phyloP scores from a whole-genome alignment of 768 basidiomycete species.

The Kwoniella shandongensis region DNA sequence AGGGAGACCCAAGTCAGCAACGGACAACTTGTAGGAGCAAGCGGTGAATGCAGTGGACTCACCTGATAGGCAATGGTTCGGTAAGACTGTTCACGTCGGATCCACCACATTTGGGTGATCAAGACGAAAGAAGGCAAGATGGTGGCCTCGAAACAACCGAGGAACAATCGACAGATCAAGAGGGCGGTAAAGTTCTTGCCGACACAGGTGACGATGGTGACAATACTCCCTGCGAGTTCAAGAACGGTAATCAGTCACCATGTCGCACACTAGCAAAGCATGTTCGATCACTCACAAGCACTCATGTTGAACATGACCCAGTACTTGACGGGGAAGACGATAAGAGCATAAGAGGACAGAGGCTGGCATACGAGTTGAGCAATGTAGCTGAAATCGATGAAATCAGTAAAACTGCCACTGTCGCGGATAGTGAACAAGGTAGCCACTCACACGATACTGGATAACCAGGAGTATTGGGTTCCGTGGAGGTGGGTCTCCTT shows the following conservation, averaged over 20 bases:
- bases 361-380: slow-evolving; percentile 43
- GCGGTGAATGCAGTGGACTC: slow-evolving; percentile 18
- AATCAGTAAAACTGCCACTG: background rate
- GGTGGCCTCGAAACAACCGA: slow-evolving; percentile 58
- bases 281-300: slow-evolving; percentile 25
- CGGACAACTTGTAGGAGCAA: slow-evolving; percentile 55
- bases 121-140: slow-evolving; percentile 59
- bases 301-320: slow-evolving; percentile 48
- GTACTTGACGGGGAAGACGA: slow-evolving; percentile 49
- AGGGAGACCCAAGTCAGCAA: slow-evolving; percentile 53
- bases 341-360: slow-evolving; percentile 40
- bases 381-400: slow-evolving; percentile 30
- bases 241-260: too few relatives aligned
- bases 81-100: slow-evolving; percentile 39
- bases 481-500: slow-evolving; percentile 44
- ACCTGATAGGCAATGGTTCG: slow-evolving; percentile 30
- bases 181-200: slow-evolving; percentile 51
- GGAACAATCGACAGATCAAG: slow-evolving; percentile 56
- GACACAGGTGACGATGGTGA: slow-evolving; percentile 24
- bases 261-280: too few relatives aligned
- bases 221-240: slow-evolving; percentile 8
- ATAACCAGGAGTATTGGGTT: slow-evolving; percentile 58
- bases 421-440: background rate
- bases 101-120: slow-evolving; percentile 55
- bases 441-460: slow-evolving; percentile 46